Percentiles rank a stretch among this genome's conserved stretches.
Conservation (phyloP, 2,329 filamentous ascomycete species). For the Sclerotiophoma versabilis region DNA sequence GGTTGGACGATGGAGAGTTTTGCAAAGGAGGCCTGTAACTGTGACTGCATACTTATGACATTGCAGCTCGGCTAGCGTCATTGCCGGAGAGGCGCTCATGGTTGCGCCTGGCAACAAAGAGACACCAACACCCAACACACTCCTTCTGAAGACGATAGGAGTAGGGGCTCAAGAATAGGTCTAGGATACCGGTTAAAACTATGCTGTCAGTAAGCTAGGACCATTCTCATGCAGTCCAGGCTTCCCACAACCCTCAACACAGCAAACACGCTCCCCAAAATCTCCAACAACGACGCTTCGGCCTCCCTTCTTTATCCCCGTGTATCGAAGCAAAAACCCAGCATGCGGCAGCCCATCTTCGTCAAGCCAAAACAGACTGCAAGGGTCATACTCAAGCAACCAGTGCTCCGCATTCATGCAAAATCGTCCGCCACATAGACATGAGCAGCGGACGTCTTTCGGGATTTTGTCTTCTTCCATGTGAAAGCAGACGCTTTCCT, state of each 20-base stretch:
- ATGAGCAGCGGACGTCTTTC: background rate
- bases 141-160: too few species aligned
- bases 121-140: background rate
- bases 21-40: too few species aligned
- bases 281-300: slow-evolving; percentile 1
- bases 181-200: too few species aligned
- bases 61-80: background rate
- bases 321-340: background rate
- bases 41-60: background rate
- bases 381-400: slow-evolving; percentile 8
- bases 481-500: background rate
- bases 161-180: too few species aligned
- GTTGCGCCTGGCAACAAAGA: background rate
- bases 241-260: background rate
- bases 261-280: slow-evolving; percentile 1
- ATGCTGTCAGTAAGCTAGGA: background rate
- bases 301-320: background rate
- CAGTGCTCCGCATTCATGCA: slow-evolving; percentile 8
- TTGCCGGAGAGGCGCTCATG: background rate
- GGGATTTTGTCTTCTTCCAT: slow-evolving; percentile 1
- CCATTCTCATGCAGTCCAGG: background rate
- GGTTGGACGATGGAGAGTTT: too few species aligned
- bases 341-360: background rate
- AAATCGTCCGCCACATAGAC: slow-evolving; percentile 1
- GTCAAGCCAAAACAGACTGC: slow-evolving; percentile 3